Evolutionary conservation across 805 yeast genomes (phyloP).

Genomic region (Tetrapisispora taiwanensis): DNA sequence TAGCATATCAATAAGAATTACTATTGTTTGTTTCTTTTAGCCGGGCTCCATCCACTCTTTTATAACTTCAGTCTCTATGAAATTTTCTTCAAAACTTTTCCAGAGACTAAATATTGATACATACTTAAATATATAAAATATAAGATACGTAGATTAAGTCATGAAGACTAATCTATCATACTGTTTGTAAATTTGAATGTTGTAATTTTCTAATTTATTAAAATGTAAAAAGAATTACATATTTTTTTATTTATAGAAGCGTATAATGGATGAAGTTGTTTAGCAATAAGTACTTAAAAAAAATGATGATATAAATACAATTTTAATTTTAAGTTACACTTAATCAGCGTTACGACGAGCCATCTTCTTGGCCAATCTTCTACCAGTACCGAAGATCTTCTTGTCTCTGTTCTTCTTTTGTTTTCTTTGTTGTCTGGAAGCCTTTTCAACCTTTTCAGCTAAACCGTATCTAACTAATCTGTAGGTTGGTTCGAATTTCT

Average conservation of each 20-base stretch:
- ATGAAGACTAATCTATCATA: no score
- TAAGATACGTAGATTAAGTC: no score
- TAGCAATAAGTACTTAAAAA: constrained; percentile 1
- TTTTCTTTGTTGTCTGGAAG: constrained; percentile 99
- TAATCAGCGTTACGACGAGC: constrained; percentile 87
- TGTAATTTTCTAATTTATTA: constrained; percentile 5
- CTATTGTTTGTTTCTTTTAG: no score
- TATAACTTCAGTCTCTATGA: no score
- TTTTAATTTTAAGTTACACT: constrained; percentile 4
- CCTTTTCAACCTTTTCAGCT: constrained; percentile 91
- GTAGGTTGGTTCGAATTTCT: constrained; percentile 98
- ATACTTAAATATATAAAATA: no score
- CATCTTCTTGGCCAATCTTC: constrained; percentile 83
- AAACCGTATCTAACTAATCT: constrained; percentile 98
- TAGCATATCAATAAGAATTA: no score
- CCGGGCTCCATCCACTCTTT: no score
- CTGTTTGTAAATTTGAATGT: background rate
- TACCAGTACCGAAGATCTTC: constrained; percentile 98
- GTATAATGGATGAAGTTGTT: constrained; percentile 5
- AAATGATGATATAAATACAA: constrained; percentile 3
- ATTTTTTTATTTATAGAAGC: constrained; percentile 4
- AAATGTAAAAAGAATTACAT: constrained; percentile 5
- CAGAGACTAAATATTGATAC: no score
- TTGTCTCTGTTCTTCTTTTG: constrained; percentile 99
- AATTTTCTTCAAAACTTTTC: no score